These are phyloP conservation scores for Galerina marginata DNA, from an alignment of 768 basidiomycete genomes.

Conservation along the genomic window DNA sequence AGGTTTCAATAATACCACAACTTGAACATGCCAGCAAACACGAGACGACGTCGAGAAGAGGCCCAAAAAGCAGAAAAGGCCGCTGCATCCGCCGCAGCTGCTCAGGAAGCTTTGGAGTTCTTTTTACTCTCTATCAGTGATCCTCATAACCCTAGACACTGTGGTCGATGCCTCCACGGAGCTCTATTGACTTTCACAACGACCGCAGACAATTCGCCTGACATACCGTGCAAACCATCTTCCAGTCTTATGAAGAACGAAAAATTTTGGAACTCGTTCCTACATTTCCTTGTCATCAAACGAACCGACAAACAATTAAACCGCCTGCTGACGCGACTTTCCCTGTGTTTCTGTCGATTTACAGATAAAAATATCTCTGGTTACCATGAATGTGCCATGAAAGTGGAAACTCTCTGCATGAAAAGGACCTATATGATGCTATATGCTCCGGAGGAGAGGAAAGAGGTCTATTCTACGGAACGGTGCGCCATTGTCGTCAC, in stretches of 20 bases:
- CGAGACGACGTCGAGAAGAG: no score
- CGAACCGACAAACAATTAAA: slow-evolving; percentile 7
- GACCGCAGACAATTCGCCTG: background rate
- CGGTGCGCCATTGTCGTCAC: background rate
- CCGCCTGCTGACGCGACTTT: background rate
- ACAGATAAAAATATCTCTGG: background rate
- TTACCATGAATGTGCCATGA: no score
- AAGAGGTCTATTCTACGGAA: background rate
- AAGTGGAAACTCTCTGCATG: no score
- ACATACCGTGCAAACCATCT: background rate
- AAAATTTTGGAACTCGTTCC: background rate
- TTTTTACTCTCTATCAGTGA: slow-evolving; percentile 5
- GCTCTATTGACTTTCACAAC: slow-evolving; percentile 1
- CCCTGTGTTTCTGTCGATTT: background rate
- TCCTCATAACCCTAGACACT: slow-evolving; percentile 7
- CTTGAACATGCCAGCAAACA: no score
- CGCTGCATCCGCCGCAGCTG: no score
- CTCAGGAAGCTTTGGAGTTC: background rate
- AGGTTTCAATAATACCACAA: no score
- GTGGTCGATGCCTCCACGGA: slow-evolving; percentile 5
- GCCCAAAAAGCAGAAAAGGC: no score
- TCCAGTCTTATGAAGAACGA: background rate
- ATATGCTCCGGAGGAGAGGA: no score
- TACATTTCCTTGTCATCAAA: background rate
- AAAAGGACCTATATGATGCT: no score